Evolutionary conservation across 257 asterid species (phyloP), one percentile per base, ranked within the genome.

Genomic region (Verbena officinalis): DNA sequence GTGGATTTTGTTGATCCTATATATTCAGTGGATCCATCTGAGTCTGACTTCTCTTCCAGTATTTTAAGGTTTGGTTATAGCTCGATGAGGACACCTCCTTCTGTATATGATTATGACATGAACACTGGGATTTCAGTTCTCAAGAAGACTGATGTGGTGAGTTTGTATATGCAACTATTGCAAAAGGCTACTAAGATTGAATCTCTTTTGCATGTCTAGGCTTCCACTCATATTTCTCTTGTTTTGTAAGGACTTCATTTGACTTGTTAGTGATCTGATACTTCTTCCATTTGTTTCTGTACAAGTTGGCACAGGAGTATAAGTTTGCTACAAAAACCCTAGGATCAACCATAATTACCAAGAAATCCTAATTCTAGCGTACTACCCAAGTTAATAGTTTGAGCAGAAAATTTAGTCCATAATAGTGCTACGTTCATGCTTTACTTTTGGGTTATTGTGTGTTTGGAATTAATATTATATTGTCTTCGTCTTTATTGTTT

Each of bases 101-200:
- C 99, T 34, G 94, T 93, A 48, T 87, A 90, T 66, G 95, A 90
- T 62, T 93, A 87, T 80, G 99, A 90, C 64, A 87, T 93, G 99
- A 70, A 86, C 69, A 75, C 89, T 4, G 95, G 89, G 67, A 67
- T 83, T 78, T 93, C 95, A 30, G 96, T 84, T 78, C 81, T 82
- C 73, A 93, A 93, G 83, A 90, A 93, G 90, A 84, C 70, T 69
- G 96, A 87, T 63, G 74, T 57, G 78, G 99, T 93, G 63, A 73
- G 95, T 76, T 68, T 40, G 36, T 16, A 52, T 58, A 19, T 30
- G 31, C 69, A 19, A 38, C 5, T 60, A 42, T 36, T 45, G 19
- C 59, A 14, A 58, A 65, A 27, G 34, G 52, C 10, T 59, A 9
- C 13, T 59, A 30, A 33, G 22, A 55, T 53, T 51, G 46, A 59